Evolutionary conservation across 148 eudicot species (phyloP).

Genomic region (Rhododendron ferrugineum): DNA sequence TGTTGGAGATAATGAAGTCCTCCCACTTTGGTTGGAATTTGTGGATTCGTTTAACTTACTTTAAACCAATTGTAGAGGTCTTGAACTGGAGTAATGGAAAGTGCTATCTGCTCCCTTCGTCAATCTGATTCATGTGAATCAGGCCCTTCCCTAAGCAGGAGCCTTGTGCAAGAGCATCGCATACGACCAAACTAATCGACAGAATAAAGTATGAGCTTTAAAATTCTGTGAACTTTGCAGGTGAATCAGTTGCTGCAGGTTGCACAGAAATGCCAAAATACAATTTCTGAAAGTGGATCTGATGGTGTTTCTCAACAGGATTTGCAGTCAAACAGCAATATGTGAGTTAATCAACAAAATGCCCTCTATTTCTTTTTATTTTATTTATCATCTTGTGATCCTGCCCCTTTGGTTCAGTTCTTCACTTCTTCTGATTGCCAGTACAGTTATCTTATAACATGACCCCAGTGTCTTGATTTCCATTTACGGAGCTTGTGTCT

Average conservation of each 20-base stretch:
- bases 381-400: constrained; percentile 4
- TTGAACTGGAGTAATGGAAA: neutral
- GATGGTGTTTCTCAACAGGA: constrained; percentile 78
- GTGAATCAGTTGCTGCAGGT: constrained; percentile 88
- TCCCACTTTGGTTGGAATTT: neutral
- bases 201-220: neutral
- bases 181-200: neutral
- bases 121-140: neutral
- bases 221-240: constrained; percentile 30
- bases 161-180: neutral
- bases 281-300: constrained; percentile 69
- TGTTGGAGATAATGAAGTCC: neutral
- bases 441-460: neutral
- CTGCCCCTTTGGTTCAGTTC: neutral
- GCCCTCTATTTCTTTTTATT: neutral
- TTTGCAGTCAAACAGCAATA: constrained; percentile 69
- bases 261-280: constrained; percentile 90
- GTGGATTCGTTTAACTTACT: neutral
- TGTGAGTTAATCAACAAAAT: constrained; percentile 41
- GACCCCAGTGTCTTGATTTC: neutral
- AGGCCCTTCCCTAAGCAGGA: neutral
- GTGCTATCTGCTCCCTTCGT: neutral
- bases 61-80: neutral
- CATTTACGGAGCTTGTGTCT: neutral
- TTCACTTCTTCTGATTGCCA: neutral